These are phyloP conservation scores for Saitozyma podzolica DNA, from an alignment of 768 basidiomycete genomes.

Conservation along the genomic window DNA sequence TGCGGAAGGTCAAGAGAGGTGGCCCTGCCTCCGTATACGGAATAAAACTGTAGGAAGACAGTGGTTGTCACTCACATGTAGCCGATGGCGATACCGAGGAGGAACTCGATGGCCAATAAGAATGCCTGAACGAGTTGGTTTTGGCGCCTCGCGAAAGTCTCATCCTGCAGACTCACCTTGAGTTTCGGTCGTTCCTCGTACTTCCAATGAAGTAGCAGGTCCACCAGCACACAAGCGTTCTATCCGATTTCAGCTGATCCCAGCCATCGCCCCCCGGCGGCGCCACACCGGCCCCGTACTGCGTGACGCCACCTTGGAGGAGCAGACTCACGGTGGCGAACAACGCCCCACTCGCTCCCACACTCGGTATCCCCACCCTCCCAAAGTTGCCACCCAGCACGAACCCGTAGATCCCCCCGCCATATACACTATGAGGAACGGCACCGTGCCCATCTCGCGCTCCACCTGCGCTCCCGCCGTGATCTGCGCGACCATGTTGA, in stretches of 20 bases:
- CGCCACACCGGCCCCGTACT: not conserved
- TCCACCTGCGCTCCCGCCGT: slow-evolving; percentile 75
- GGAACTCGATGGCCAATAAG: slow-evolving; percentile 81
- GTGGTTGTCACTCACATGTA: slow-evolving; percentile 39
- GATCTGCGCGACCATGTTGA: slow-evolving; percentile 89
- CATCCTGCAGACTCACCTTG: slow-evolving; percentile 60
- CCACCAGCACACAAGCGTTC: slow-evolving; percentile 62
- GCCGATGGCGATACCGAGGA: slow-evolving; percentile 77
- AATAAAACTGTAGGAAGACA: no score
- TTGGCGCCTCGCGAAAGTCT: not conserved
- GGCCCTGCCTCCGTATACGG: no score
- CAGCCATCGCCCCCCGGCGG: not conserved
- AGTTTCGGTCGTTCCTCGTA: slow-evolving; percentile 78
- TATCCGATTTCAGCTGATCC: slow-evolving; percentile 15
- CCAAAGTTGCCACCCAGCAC: slow-evolving; percentile 87
- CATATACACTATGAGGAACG: slow-evolving; percentile 78
- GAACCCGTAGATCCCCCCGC: slow-evolving; percentile 92
- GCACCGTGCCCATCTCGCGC: slow-evolving; percentile 72
- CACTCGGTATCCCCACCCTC: slow-evolving; percentile 79
- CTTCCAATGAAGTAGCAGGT: slow-evolving; percentile 87
- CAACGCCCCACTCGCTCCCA: slow-evolving; percentile 91
- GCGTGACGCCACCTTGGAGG: not conserved
- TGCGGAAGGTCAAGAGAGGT: not conserved
- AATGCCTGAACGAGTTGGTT: slow-evolving; percentile 60
- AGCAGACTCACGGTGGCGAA: slow-evolving; percentile 66